Conservation (phyloP, 371 early-diverging fungal genomes). For the Funneliformis caledonium region DNA sequence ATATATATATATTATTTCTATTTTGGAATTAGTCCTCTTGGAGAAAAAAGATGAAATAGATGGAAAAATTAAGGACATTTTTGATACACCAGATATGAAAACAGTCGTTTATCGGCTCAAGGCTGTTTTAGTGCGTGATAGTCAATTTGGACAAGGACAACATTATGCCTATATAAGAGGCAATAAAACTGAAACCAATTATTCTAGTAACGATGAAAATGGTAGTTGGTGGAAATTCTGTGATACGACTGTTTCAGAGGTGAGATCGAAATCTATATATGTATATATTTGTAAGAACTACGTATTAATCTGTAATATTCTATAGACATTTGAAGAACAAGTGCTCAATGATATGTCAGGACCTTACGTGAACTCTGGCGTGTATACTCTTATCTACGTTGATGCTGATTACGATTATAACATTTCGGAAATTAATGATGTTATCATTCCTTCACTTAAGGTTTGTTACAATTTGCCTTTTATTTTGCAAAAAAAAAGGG, state of each 20-base stretch:
- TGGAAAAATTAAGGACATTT: neutral
- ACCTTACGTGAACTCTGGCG: neutral
- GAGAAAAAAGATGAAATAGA: slow-evolving; percentile 23
- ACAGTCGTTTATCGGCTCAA: slow-evolving; percentile 21
- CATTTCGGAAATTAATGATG: neutral
- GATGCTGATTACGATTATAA: slow-evolving; percentile 4
- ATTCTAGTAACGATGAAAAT: neutral
- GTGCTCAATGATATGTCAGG: neutral
- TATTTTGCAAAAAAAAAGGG: neutral
- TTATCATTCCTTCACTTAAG: slow-evolving; percentile 25
- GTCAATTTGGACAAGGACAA: neutral
- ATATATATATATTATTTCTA: neutral
- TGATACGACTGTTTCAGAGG: slow-evolving; percentile 11
- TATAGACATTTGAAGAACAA: neutral
- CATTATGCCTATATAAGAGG: slow-evolving; percentile 25
- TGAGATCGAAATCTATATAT: neutral
- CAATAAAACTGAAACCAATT: neutral
- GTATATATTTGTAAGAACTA: neutral
- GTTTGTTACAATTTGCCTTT: neutral
- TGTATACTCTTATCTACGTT: slow-evolving; percentile 33
- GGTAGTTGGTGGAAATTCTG: slow-evolving; percentile 28
- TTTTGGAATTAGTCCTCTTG: neutral
- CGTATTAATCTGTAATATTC: neutral
- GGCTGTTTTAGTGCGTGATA: slow-evolving; percentile 13
- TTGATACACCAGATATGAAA: slow-evolving; percentile 24